A percentile compares a stretch with the other conserved stretches of the same genome.
These are phyloP conservation scores for Plasmodium yoelii DNA, from an alignment of 169 alveolate species.

Conservation along the genomic window DNA sequence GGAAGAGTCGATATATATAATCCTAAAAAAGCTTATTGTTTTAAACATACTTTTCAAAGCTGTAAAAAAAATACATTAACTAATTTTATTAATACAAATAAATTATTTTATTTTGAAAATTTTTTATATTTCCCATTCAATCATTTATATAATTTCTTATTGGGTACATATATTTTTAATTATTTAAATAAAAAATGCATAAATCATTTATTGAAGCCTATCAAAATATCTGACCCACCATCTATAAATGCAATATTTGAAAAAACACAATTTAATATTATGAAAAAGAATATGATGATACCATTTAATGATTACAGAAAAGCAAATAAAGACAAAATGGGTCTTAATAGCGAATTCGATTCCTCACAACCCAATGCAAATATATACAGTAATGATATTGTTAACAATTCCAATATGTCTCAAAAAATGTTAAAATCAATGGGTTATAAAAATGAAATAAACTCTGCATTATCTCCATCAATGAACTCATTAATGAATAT, in stretches of 20 bases:
- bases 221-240: constrained; percentile 47
- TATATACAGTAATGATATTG: background rate
- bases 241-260: constrained; percentile 42
- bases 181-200: constrained; percentile 36
- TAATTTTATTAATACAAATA: constrained; percentile 71
- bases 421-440: constrained; percentile 16
- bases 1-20: constrained; percentile 76
- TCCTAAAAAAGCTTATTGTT: constrained; percentile 72
- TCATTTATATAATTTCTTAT: constrained; percentile 52
- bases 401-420: constrained; percentile 1
- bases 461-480: too few relatives aligned
- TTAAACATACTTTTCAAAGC: constrained; percentile 69
- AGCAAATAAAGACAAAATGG: constrained; percentile 18
- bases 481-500: too few relatives aligned
- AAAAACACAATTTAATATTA: constrained; percentile 48
- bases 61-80: constrained; percentile 36
- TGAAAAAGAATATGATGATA: constrained; percentile 15
- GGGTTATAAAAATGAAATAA: too few relatives aligned
- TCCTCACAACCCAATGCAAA: background rate
- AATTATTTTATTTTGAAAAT: constrained; percentile 60
- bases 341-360: constrained; percentile 5
- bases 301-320: constrained; percentile 32
- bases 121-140: constrained; percentile 48
- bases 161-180: constrained; percentile 68
- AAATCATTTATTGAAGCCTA: constrained; percentile 55